Base-by-base conservation (phyloP, 305 asterid genomes). In the Fraxinus paxiana region DNA sequence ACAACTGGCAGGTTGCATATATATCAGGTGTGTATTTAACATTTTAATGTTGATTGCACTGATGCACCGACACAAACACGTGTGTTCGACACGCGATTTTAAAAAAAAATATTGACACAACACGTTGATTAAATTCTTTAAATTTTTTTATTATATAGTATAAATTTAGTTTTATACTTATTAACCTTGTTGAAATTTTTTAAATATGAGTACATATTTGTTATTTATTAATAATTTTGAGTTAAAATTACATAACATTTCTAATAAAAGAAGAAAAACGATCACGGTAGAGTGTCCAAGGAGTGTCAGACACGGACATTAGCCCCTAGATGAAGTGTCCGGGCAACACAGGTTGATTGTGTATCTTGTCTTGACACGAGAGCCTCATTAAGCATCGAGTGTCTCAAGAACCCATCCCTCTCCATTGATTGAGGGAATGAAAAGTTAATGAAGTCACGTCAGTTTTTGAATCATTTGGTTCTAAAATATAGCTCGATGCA, bases 1-100 rank as follows among this genome's bases (percentile, higher is more conserved):
- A 91, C 91, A 18, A 89, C 91, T 59, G 85, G 96, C 89, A 89
- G 79, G 79, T 86, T 96, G 80, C 99, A 94, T 77, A 88, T 96
- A 79, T 92, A 94, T 88, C 98, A 96, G 99, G 99, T 95, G 75
- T 48, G n/a, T 54, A 46, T 61, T 78, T 67, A 77, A 79, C 77
- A 78, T 65, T 26, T 24, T 24, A 10, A 65, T 26, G 33, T 26
- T 65, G 18, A 48, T 48, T 12, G 15, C 12, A 38, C 13, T 9
- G 46, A 38, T 38, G 46, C 3, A 38, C 46, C 12, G 13, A 38
- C 48, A 10, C 48, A 41, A 0, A 41, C 15, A 9, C 4, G 15
- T 41, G 1, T 41, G 48, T 9, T 2, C 1, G 48, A 41, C 48
- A 9, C 4, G 4, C 48, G 10, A 41, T 41, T 41, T 33, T 4